Base-by-base conservation (phyloP, 495 filamentous ascomycete genomes). In the Apiosordaria backusii region DNA sequence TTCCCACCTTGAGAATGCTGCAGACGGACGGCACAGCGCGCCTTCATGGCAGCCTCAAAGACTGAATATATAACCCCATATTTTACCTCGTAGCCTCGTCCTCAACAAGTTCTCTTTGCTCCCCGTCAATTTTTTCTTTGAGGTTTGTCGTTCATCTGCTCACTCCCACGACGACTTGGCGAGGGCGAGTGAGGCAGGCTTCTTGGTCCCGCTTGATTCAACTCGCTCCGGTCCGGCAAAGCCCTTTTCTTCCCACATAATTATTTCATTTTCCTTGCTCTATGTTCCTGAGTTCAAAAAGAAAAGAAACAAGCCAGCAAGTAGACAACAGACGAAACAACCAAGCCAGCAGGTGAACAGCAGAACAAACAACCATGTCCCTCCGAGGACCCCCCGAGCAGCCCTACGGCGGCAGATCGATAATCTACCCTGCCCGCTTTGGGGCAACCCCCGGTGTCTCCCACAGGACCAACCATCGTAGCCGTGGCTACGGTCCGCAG, bases 401-500 rank as follows among this genome's bases (percentile, higher is more conserved):
- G 35, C 13, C 53, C 53, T 55, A 55, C 13, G 18, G 18, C 35
- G 35, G 13, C 35, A 6, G 16, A 15, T 2, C 9, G 9, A 45
- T 45, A 45, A 15, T 45, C 35, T 15, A n/a, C n/a, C n/a, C n/a
- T n/a, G n/a, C n/a, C n/a, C n/a, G n/a, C n/a, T n/a, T n/a, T n/a
- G n/a, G n/a, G n/a, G n/a, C 35, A 15, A 27, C 35, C 57, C 19
- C n/a, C 2, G 22, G 16, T 0, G 15, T 3, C 27, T 15, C n/a
- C 23, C n/a, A 58, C 18, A 16, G 21, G 6, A 24, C n/a, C 10
- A 15, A n/a, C n/a, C 59, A 13, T 15, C 15, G 15, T 15, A 62
- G 77, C 77, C 62, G 29, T 74, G 70, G 78, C 77, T 76, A 35
- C 69, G 87, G 19, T 15, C 90, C 91, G 10, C 92, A 96, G 76